Percentiles rank a stretch among this genome's conserved stretches.
These are phyloP conservation scores for Rachicladosporium sp. DNA, from an alignment of 2,329 filamentous ascomycete genomes.

Conservation along the genomic window DNA sequence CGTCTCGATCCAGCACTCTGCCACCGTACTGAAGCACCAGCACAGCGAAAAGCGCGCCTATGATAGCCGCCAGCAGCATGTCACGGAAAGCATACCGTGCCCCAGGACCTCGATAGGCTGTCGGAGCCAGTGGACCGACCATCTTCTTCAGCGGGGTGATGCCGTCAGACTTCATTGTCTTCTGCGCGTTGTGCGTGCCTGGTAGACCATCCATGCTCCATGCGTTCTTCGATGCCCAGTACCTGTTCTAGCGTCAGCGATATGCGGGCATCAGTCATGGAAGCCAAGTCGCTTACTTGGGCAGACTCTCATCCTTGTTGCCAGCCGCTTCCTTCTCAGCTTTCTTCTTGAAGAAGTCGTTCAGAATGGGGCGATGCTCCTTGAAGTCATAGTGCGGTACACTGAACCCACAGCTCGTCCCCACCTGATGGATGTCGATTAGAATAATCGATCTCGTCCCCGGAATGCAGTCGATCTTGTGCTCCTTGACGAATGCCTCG, in stretches of 20 bases:
- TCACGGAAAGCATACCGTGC: constrained; percentile 1
- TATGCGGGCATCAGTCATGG: background rate
- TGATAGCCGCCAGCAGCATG: constrained; percentile 1
- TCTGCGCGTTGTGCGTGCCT: constrained; percentile 28
- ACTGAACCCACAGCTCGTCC: constrained; percentile 29
- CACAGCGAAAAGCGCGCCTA: background rate
- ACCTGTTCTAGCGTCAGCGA: constrained; percentile 14
- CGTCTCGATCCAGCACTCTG: too few species aligned
- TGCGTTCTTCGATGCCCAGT: constrained; percentile 35
- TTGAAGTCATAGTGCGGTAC: constrained; percentile 35
- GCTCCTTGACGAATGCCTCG: constrained; percentile 20
- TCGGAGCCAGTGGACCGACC: constrained; percentile 19
- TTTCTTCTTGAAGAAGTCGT: constrained; percentile 31
- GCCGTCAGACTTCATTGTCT: constrained; percentile 23
- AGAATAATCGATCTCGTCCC: constrained; percentile 29
- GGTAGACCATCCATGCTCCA: constrained; percentile 33
- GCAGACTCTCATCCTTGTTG: constrained; percentile 29
- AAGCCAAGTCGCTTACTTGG: constrained; percentile 16
- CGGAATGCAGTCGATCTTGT: constrained; percentile 25
- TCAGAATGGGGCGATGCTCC: constrained; percentile 26
- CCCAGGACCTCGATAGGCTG: background rate
- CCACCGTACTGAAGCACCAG: constrained; percentile 3
- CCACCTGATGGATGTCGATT: constrained; percentile 33
- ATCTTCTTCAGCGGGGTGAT: constrained; percentile 33
- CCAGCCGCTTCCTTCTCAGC: constrained; percentile 24